Evolutionary conservation across 768 basidiomycete species (phyloP).

Genomic region (Hygrocybe coccinea): DNA sequence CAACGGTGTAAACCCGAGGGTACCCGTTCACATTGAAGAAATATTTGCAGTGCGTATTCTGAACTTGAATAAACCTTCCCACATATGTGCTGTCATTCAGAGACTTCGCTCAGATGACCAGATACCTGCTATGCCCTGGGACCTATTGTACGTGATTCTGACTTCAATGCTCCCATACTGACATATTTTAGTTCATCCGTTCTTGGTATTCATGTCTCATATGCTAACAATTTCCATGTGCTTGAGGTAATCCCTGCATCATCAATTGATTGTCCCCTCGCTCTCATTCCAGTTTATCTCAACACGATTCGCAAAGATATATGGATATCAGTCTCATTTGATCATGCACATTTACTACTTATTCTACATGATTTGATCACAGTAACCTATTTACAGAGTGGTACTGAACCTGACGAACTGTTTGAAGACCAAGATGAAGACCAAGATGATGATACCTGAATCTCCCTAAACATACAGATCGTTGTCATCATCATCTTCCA

Average conservation of each 20-base stretch:
- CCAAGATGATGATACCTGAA: no score
- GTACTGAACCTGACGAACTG: slow-evolving; percentile 1
- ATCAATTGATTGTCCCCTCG: slow-evolving; percentile 11
- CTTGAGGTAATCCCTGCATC: slow-evolving; percentile 13
- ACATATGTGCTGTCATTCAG: slow-evolving; percentile 17
- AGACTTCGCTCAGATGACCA: slow-evolving; percentile 8
- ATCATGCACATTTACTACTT: slow-evolving; percentile 15
- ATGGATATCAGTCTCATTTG: slow-evolving; percentile 7
- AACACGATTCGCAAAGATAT: background rate
- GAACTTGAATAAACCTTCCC: slow-evolving; percentile 2
- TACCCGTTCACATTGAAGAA: slow-evolving; percentile 11
- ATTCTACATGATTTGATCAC: slow-evolving; percentile 6
- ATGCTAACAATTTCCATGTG: slow-evolving; percentile 14
- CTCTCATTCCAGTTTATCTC: slow-evolving; percentile 5
- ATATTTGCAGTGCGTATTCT: slow-evolving; percentile 12
- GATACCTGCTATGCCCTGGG: slow-evolving; percentile 20
- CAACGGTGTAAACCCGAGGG: background rate
- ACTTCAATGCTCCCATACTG: background rate
- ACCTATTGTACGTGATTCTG: slow-evolving; percentile 14
- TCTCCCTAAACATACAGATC: no score
- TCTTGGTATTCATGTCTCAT: slow-evolving; percentile 18
- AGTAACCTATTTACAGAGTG: slow-evolving; percentile 2
- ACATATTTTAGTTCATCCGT: slow-evolving; percentile 9
- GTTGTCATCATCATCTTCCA: no score
- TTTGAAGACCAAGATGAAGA: no score